These are phyloP conservation scores for Nakazawaea wickerhamii DNA, from an alignment of 805 yeast species.

Conservation along the genomic window DNA sequence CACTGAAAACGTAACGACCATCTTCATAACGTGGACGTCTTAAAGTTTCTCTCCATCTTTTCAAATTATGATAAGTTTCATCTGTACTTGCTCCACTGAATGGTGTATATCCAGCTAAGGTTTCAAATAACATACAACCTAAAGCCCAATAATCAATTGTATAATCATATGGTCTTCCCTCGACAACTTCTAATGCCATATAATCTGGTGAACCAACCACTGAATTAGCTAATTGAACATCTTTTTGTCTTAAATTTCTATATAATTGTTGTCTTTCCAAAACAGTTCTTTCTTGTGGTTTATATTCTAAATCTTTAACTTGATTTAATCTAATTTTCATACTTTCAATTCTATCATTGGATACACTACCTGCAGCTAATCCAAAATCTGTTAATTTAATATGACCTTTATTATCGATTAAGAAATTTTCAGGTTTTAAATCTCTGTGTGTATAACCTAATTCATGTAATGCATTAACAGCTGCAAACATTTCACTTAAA, in stretches of 20 bases:
- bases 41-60: constrained; percentile 86
- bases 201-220: constrained; percentile 98
- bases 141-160: constrained; percentile 98
- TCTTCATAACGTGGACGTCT: constrained; percentile 88
- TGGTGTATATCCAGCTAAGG: constrained; percentile 95
- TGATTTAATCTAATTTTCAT: constrained; percentile 64
- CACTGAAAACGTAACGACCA: constrained; percentile 89
- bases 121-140: constrained; percentile 95
- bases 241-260: constrained; percentile 69
- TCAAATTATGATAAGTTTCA: constrained; percentile 89
- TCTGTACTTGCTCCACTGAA: constrained; percentile 91
- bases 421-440: constrained; percentile 89
- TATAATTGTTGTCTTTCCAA: constrained; percentile 85
- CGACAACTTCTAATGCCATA: constrained; percentile 96
- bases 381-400: constrained; percentile 96
- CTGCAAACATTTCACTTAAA: constrained; percentile 92
- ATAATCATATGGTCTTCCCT: constrained; percentile 88
- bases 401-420: constrained; percentile 87
- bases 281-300: constrained; percentile 65
- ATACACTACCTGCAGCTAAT: constrained; percentile 92
- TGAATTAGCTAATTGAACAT: constrained; percentile 85
- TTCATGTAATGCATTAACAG: constrained; percentile 89
- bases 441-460: constrained; percentile 96
- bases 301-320: constrained; percentile 71
- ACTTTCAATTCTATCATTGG: constrained; percentile 87